phyloP scores from a whole-genome alignment of 345 rosid species.

The Lepidium sativum region DNA sequence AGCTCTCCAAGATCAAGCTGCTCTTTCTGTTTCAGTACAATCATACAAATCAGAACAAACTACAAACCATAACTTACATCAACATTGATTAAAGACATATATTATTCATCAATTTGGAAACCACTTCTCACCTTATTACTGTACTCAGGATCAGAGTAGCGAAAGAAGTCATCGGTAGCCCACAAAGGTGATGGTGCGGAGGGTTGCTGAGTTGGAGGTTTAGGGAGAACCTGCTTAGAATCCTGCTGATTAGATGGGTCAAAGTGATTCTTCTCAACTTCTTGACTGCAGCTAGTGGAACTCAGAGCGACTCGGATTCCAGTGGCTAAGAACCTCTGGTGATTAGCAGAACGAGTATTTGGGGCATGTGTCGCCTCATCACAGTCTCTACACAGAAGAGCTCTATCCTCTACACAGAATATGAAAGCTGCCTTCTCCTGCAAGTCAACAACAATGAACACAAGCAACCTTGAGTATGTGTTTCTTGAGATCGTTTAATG shows the following conservation, averaged over 20 bases:
- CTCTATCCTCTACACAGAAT: constrained; percentile 96
- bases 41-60: background rate
- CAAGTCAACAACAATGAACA: constrained; percentile 18
- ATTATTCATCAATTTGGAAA: background rate
- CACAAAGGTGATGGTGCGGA: constrained; percentile 40
- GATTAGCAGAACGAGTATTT: constrained; percentile 78
- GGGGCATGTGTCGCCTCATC: constrained; percentile 75
- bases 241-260: constrained; percentile 57
- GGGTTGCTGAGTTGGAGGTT: constrained; percentile 37
- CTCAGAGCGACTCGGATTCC: constrained; percentile 80
- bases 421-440: constrained; percentile 97
- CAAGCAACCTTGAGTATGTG: background rate
- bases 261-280: constrained; percentile 30
- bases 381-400: constrained; percentile 83
- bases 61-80: background rate
- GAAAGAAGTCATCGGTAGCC: constrained; percentile 64
- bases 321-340: constrained; percentile 85
- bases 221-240: constrained; percentile 17
- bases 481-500: background rate
- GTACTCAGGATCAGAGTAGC: constrained; percentile 56
- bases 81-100: background rate
- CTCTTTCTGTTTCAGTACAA: constrained; percentile 26
- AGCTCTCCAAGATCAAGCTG: constrained; percentile 67
- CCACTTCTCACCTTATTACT: constrained; percentile 55
- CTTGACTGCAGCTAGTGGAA: constrained; percentile 41